A percentile compares a stretch with the other conserved stretches of the same genome.
These are phyloP conservation scores for Tylopilus intermedius DNA, from an alignment of 768 basidiomycete genomes.

Conservation along the genomic window DNA sequence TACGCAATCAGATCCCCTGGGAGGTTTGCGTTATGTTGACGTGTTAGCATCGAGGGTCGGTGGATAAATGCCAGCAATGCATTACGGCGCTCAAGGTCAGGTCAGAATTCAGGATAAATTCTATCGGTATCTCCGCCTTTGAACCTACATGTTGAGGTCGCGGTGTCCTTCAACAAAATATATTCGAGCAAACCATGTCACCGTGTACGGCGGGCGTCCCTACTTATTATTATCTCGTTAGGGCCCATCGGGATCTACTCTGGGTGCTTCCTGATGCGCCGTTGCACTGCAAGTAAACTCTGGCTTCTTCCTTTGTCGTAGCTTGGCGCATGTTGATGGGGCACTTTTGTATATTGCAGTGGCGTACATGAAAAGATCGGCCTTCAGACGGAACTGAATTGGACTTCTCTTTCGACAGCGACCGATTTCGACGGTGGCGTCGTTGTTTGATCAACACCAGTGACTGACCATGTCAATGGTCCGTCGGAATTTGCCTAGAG, in stretches of 20 bases:
- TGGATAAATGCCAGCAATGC: slow-evolving; percentile 25
- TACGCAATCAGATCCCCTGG: slow-evolving; percentile 25
- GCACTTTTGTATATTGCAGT: slow-evolving; percentile 7
- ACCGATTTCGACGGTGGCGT: slow-evolving; percentile 25
- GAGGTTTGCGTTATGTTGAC: slow-evolving; percentile 24
- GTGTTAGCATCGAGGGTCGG: slow-evolving; percentile 26
- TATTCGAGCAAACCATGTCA: slow-evolving; percentile 3
- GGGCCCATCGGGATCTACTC: slow-evolving; percentile 17
- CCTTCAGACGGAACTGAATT: slow-evolving; percentile 10
- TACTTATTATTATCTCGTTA: slow-evolving; percentile 12
- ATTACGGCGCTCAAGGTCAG: slow-evolving; percentile 23
- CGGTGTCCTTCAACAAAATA: not conserved
- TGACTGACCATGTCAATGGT: slow-evolving; percentile 7
- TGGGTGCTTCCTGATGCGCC: slow-evolving; percentile 21
- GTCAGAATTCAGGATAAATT: not conserved
- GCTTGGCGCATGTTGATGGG: slow-evolving; percentile 1
- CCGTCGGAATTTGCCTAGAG: slow-evolving; percentile 21
- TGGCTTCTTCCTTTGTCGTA: slow-evolving; percentile 14
- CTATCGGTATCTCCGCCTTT: slow-evolving; percentile 21
- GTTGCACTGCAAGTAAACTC: slow-evolving; percentile 1
- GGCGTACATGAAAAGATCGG: slow-evolving; percentile 20
- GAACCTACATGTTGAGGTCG: too few species aligned
- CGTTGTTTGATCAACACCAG: slow-evolving; percentile 12
- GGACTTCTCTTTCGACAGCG: slow-evolving; percentile 4
- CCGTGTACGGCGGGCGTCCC: not conserved